These are phyloP conservation scores for Elsinoe fawcettii DNA, from an alignment of 2,329 filamentous ascomycete genomes.

Conservation along the genomic window DNA sequence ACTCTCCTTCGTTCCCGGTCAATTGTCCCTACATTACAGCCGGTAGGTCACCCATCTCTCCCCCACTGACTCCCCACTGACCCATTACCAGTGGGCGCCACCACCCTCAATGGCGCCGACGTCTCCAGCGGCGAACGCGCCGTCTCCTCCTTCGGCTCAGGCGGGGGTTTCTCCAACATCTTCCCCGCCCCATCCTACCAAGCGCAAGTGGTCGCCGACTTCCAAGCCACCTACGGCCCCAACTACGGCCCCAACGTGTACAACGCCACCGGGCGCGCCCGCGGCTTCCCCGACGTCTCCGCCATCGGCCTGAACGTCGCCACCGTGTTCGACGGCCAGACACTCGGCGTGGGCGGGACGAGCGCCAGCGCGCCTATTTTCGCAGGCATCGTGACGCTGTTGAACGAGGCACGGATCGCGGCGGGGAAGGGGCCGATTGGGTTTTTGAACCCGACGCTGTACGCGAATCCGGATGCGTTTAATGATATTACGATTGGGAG, in stretches of 20 bases:
- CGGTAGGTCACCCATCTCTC: slow-evolving; percentile 34
- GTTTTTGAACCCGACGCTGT: slow-evolving; percentile 22
- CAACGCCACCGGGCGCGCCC: slow-evolving; percentile 27
- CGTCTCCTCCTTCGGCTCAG: slow-evolving; percentile 41
- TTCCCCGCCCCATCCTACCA: slow-evolving; percentile 39
- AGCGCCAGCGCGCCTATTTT: slow-evolving; percentile 16
- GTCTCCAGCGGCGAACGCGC: slow-evolving; percentile 43
- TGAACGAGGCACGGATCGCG: slow-evolving; percentile 18
- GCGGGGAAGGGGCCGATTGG: slow-evolving; percentile 21
- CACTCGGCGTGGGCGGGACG: slow-evolving; percentile 22
- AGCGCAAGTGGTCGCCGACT: slow-evolving; percentile 32
- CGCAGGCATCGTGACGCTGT: slow-evolving; percentile 16
- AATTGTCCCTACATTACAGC: slow-evolving; percentile 41
- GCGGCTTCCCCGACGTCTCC: slow-evolving; percentile 35
- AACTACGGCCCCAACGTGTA: slow-evolving; percentile 24
- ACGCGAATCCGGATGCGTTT: slow-evolving; percentile 22
- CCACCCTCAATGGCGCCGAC: slow-evolving; percentile 34
- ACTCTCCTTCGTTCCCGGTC: slow-evolving; percentile 42
- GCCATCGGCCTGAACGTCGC: slow-evolving; percentile 34
- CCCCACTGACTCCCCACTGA: slow-evolving; percentile 38
- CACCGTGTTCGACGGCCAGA: slow-evolving; percentile 33
- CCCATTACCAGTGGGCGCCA: slow-evolving; percentile 40
- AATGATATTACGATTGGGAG: slow-evolving; percentile 22
- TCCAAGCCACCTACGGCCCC: slow-evolving; percentile 28
- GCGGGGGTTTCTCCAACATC: slow-evolving; percentile 38